phyloP scores from a whole-genome alignment of 805 yeast genomes.

The Schwanniomyces polymorphus region DNA sequence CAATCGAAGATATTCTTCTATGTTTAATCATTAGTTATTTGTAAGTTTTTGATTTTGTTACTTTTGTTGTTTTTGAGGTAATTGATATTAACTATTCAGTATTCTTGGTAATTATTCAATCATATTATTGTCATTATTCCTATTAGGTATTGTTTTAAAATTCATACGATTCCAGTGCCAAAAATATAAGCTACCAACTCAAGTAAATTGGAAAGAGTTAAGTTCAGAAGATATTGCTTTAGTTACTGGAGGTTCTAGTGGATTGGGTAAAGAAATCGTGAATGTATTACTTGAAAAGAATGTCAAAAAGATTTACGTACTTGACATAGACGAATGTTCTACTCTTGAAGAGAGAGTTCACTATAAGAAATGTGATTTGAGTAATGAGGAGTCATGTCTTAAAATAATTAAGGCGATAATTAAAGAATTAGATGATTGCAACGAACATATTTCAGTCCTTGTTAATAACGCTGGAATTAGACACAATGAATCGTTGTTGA shows the following conservation, averaged over 20 bases:
- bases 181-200: background rate
- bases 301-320: slow-evolving; percentile 22
- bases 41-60: background rate
- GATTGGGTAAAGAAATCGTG: slow-evolving; percentile 48
- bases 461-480: slow-evolving; percentile 54
- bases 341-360: slow-evolving; percentile 13
- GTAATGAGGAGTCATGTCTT: slow-evolving; percentile 13
- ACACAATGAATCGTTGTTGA: slow-evolving; percentile 28
- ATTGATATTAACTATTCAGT: background rate
- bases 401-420: slow-evolving; percentile 22
- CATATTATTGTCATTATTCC: background rate
- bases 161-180: background rate
- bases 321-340: slow-evolving; percentile 27
- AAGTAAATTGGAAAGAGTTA: background rate
- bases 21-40: background rate
- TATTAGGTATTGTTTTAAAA: background rate
- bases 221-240: slow-evolving; percentile 25
- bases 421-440: slow-evolving; percentile 8
- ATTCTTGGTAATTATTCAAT: background rate
- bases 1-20: background rate
- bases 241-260: slow-evolving; percentile 53
- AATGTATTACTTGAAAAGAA: slow-evolving; percentile 15
- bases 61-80: too few species aligned
- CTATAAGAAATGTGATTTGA: slow-evolving; percentile 24
- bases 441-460: slow-evolving; percentile 20